Base-by-base conservation (phyloP, 495 filamentous ascomycete species). In the Durotheca rogersii region DNA sequence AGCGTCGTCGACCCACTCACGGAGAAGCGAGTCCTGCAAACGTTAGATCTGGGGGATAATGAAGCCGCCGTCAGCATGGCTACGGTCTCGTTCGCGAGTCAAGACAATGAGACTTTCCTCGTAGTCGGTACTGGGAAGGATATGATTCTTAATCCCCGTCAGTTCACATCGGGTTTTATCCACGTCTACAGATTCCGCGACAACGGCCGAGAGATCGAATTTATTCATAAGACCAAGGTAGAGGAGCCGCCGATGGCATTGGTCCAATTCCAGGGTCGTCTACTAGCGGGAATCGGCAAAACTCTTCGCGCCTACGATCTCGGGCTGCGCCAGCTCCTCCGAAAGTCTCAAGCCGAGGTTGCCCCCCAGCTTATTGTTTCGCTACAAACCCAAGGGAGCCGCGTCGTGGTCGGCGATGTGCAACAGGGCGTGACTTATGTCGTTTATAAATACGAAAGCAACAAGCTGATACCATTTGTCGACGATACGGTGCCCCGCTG, bases 121-220 rank as follows among this genome's bases (percentile, higher is more conserved):
- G 80, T 95, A 3, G 88, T 99, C 17, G 94, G 94, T 36, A 96
- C 92, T 1, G 91, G 86, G 2, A 95, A 95, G 67, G 87, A 97
- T 55, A 85, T 95, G 78, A 73, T 81, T 12, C 77, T 88, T 49
- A 84, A 75, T 50, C 90, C 90, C 4, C 83, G 86, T 27, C 84
- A 82, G 1, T 87, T 79, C 47, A 82, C 76, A 12, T 81, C 83
- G 40, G 92, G 90, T 3, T 95, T 84, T 60, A 88, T 99, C 21
- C 89, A 96, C 57, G 86, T 97, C 37, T 99, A 96, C 69, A 83
- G 90, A 27, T 91, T 97, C 73, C 80, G 87, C 18, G 85, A 91
- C 21, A 82, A 91, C 55, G 94, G 94, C 35, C 81, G 80, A 51
- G 82, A 86, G 45, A 77, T 99, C 17, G 90, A 96, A 59, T 92